A percentile compares a stretch with the other conserved stretches of the same genome.
Evolutionary conservation across 306 rosid genomes (phyloP).

Genomic region (Lagenaria siceraria): DNA sequence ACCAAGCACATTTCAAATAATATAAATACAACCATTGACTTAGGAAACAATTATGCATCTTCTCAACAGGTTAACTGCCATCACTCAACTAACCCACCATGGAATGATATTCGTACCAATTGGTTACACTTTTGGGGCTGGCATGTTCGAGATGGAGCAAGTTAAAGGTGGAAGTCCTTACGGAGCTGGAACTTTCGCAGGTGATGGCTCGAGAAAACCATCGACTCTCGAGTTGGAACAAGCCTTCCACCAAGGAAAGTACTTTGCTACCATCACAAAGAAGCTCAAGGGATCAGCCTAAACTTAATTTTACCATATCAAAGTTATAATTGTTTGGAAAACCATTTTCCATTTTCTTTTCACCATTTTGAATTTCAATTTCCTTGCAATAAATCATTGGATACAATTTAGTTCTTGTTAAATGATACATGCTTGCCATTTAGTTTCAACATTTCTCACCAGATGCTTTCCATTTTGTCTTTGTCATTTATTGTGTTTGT

Average conservation of each 20-base stretch:
- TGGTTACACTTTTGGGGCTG: conserved; percentile 82
- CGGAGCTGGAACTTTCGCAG: conserved; percentile 89
- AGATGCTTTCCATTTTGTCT: no score
- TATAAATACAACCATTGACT: background rate
- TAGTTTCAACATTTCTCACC: no score
- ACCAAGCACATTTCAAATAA: background rate
- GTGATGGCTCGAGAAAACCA: conserved; percentile 90
- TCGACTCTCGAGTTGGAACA: conserved; percentile 65
- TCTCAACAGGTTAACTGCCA: conserved; percentile 67
- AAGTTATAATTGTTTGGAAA: conserved; percentile 20
- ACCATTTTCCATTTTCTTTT: conserved; percentile 27
- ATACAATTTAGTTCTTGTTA: no score
- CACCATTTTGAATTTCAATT: conserved; percentile 17
- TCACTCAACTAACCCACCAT: conserved; percentile 90
- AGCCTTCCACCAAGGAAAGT: conserved; percentile 93
- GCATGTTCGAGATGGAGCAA: conserved; percentile 94
- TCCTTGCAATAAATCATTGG: conserved; percentile 22
- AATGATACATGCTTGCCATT: no score
- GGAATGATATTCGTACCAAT: conserved; percentile 89
- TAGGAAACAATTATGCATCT: background rate
- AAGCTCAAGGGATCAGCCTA: conserved; percentile 77
- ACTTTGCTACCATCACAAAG: conserved; percentile 76
- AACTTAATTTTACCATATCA: background rate
- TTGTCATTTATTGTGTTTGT: no score
- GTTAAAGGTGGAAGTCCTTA: conserved; percentile 96